Evolutionary conservation across 441 rosid species (phyloP), one percentile per base, ranked within the genome.

Genomic region (Isatis lusitanica): DNA sequence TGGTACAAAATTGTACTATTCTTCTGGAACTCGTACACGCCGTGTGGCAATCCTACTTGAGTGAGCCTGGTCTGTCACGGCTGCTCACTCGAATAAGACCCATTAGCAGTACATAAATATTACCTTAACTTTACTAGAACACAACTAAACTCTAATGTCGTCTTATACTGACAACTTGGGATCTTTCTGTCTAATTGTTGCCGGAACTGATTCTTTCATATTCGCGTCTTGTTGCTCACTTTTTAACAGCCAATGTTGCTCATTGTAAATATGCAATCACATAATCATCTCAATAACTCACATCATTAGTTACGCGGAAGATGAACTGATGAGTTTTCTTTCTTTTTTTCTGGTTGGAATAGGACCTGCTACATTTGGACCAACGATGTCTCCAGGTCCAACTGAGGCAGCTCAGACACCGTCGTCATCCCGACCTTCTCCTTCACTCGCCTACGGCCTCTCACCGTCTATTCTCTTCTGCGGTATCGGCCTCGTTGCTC

Each of bases 111-210:
- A 47, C 24, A 16, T 7, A 1, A 15, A 7, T 0, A 7, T 46
- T 47, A 47, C 9, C 7, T 48, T 9, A 50, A 21, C 13, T 4
- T 7, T 18, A 48, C 6, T 3, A 47, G 26, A 48, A 9, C 55
- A 50, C 65, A 88, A 77, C 24, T 86, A 90, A 7, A 76, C 89
- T 12, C 43, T 88, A 1, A 97, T 94, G 0, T 73, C 86, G 4
- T 39, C 84, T 3, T 85, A 74, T 66, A 90, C 96, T 30, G 89
- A 97, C 73, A 66, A 58, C 74, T 71, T 80, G 84, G 86, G 84
- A 65, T 92, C 97, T 74, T 18, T 84, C 2, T 94, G 97, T 84
- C 94, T 88, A 24, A 56, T 88, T 71, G 85, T 83, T 5, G 84
- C 88, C 1, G 96, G 86, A 56, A 75, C 61, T 67, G 79, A 85